Evolutionary conservation across 768 basidiomycete genomes (phyloP), one percentile per base, ranked within the genome.

Genomic region (Royoungia palumana): DNA sequence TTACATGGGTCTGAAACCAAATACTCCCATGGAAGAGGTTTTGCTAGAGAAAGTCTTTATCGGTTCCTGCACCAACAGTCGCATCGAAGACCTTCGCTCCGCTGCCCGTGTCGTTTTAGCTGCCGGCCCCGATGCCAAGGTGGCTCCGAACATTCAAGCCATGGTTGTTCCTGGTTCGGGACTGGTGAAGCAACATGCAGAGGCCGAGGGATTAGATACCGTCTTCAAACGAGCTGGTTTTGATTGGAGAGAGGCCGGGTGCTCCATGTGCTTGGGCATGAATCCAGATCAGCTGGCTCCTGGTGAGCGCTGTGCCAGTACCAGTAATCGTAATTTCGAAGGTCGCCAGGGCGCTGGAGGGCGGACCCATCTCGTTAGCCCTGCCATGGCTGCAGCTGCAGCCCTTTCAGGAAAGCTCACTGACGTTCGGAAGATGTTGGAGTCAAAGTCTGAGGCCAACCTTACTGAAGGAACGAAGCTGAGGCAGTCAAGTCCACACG

Each of bases 241-340:
- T 62, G 92, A 95, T 62, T 94, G 92, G 92, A 80, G 92, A 44
- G 92, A 95, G 69, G 92, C 92, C 27, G 92, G 92, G 28, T 95
- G 92, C 64, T 95, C 92, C 14, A 95, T 95, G 92, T 95, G 92
- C 70, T 69, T 95, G 57, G 92, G 91, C 35, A 95, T 95, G 92
- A 95, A 95, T 69, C 89, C 91, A 12, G 92, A 95, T 69, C 89
- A 93, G 62, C 74, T 95, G 42, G 76, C 79, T 16, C 89, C 90
- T 2, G 84, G 87, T 13, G 78, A 86, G 61, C 85, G 92, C 37
- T 94, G 92, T 61, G 92, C 92, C 10, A 91, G 89, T 57, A 94
- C 92, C 32, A 91, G 89, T 59, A 94, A 94, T 71, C 82, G 92
- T 50, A 94, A 95, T 72, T 94, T 95, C 56, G 90, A 94, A 70